phyloP scores from a whole-genome alignment of 225 moss, liverwort and hornwort species.

The Climacium dendroides region DNA sequence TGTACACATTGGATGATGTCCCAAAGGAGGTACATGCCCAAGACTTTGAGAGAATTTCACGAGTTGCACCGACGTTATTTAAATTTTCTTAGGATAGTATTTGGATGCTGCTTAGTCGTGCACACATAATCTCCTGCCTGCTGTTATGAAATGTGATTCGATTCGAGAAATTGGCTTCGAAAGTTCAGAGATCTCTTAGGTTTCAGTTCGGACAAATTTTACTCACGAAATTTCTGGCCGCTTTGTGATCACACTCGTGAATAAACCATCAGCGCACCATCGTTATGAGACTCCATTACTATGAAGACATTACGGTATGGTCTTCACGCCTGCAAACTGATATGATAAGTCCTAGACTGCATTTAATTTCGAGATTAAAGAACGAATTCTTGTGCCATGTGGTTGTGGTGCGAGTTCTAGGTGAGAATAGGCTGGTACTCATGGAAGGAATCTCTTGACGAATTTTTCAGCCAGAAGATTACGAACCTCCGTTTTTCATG shows the following conservation, averaged over 20 bases:
- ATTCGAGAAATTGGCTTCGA: not conserved
- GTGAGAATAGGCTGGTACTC: not conserved
- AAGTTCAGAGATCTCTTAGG: not conserved
- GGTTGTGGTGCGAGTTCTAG: constrained; percentile 3
- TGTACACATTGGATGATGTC: constrained; percentile 41
- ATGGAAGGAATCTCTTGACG: not conserved
- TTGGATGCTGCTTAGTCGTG: not conserved
- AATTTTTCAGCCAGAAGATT: constrained; percentile 27
- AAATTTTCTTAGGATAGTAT: not conserved
- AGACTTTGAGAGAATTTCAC: not conserved
- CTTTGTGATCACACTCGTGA: not conserved
- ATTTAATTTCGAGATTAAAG: not conserved
- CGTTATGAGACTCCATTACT: constrained; percentile 50
- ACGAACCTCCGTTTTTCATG: constrained; percentile 47
- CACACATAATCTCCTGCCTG: not conserved
- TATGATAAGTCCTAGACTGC: not conserved
- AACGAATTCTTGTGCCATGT: not conserved
- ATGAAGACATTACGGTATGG: constrained; percentile 47
- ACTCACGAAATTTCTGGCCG: not conserved
- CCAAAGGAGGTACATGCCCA: constrained; percentile 7
- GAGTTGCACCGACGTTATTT: not conserved
- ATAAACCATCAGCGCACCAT: constrained; percentile 27
- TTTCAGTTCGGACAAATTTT: not conserved
- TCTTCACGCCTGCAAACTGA: not conserved
- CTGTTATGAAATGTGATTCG: not conserved